A percentile compares a stretch with the other conserved stretches of the same genome.
Conservation (phyloP, 768 basidiomycete species). For the Lactifluus hygrophoroides region DNA sequence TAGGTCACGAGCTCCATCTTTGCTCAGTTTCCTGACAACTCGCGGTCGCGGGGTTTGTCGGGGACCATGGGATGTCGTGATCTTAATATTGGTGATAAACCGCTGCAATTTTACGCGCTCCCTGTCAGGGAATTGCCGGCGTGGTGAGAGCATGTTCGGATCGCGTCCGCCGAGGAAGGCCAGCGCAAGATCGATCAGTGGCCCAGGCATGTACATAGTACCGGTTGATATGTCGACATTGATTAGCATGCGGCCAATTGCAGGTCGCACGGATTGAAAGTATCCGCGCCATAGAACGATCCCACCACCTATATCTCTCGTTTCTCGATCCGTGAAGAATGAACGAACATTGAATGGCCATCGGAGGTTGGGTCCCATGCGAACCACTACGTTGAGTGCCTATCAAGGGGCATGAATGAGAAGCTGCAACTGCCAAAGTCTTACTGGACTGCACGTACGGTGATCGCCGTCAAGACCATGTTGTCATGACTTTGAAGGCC, state of each 20-base stretch:
- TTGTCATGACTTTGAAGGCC: constrained; percentile 66
- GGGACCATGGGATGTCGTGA: constrained; percentile 32
- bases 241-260: constrained; percentile 51
- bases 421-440: not conserved
- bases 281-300: constrained; percentile 72
- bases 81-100: constrained; percentile 45
- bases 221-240: constrained; percentile 76
- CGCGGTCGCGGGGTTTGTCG: constrained; percentile 32
- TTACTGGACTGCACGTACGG: constrained; percentile 30
- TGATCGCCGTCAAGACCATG: constrained; percentile 56
- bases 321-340: constrained; percentile 57
- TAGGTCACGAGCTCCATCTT: constrained; percentile 42
- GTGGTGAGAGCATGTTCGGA: constrained; percentile 34
- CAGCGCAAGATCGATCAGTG: constrained; percentile 48
- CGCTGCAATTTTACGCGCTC: constrained; percentile 45
- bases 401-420: constrained; percentile 23
- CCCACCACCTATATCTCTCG: constrained; percentile 48
- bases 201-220: constrained; percentile 62
- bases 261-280: constrained; percentile 71
- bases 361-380: constrained; percentile 61
- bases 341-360: constrained; percentile 69
- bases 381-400: constrained; percentile 68
- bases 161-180: constrained; percentile 39
- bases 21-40: constrained; percentile 52
- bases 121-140: constrained; percentile 38